phyloP scores from a whole-genome alignment of 495 filamentous ascomycete genomes.

The Lasiosphaeria ovina region DNA sequence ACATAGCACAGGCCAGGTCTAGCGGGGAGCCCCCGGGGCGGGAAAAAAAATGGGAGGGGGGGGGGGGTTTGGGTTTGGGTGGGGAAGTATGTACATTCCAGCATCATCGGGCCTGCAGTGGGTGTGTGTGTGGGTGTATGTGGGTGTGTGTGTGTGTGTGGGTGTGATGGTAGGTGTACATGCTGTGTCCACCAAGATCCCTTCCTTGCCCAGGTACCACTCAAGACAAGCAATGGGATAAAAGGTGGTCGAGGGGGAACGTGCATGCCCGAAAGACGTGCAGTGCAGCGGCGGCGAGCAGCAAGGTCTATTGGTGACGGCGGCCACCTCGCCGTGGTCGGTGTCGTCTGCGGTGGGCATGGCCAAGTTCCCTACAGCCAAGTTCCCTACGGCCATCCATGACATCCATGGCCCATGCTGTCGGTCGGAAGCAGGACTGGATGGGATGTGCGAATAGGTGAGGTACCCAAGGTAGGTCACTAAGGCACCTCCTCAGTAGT shows the following conservation, averaged over 20 bases:
- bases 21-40: not conserved
- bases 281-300: not conserved
- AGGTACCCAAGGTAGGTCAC: too few relatives aligned
- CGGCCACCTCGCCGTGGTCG: too few relatives aligned
- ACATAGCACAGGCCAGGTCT: not conserved
- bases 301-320: too few relatives aligned
- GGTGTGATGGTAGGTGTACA: not conserved
- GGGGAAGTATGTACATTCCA: not conserved
- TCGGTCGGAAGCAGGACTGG: too few relatives aligned
- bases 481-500: too few relatives aligned
- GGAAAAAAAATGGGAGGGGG: too few relatives aligned
- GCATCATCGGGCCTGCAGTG: not conserved
- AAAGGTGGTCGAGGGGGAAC: not conserved
- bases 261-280: not conserved
- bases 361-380: too few relatives aligned
- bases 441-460: too few relatives aligned
- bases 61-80: not conserved
- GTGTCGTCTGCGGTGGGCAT: too few relatives aligned
- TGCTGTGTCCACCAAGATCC: not conserved
- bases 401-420: too few relatives aligned
- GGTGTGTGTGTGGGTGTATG: not conserved
- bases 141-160: slow-evolving; percentile 3
- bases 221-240: not conserved
- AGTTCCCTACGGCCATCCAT: too few relatives aligned
- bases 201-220: not conserved